Evolutionary conservation across 1,139 yeast genomes (phyloP).

Genomic region (Nadsonia starkeyi-henricii): DNA sequence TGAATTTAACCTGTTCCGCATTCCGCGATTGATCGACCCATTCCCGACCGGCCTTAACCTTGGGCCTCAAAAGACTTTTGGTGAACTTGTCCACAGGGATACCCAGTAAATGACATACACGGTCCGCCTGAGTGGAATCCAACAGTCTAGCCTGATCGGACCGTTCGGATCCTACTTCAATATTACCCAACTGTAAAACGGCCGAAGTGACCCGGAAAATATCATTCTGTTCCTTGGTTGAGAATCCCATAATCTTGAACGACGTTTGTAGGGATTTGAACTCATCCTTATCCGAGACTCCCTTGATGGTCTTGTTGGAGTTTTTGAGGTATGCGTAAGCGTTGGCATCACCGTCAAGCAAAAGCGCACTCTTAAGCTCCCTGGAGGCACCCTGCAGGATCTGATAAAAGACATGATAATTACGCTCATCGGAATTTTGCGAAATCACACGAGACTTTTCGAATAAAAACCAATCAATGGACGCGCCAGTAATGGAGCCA

Average conservation of each 20-base stretch:
- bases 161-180: conserved; percentile 56
- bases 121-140: conserved; percentile 36
- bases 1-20: conserved; percentile 64
- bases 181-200: conserved; percentile 75
- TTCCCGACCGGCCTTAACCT: conserved; percentile 86
- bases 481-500: conserved; percentile 72
- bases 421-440: conserved; percentile 66
- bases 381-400: conserved; percentile 53
- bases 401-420: conserved; percentile 88
- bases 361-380: conserved; percentile 34
- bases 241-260: conserved; percentile 60
- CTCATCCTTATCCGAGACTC: conserved; percentile 63
- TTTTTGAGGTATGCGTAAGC: conserved; percentile 46
- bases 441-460: conserved; percentile 90
- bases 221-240: conserved; percentile 38
- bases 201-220: conserved; percentile 60
- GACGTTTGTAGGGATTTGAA: conserved; percentile 50
- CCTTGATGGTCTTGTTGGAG: conserved; percentile 43
- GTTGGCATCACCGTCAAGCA: conserved; percentile 31
- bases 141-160: conserved; percentile 66
- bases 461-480: conserved; percentile 83
- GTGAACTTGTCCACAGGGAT: conserved; percentile 42
- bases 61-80: conserved; percentile 56
- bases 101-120: conserved; percentile 52
- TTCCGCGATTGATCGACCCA: conserved; percentile 67